Evolutionary conservation across 164 flowering plant species (phyloP), one percentile per base, ranked within the genome.

Genomic region (Brasenia schreberi): DNA sequence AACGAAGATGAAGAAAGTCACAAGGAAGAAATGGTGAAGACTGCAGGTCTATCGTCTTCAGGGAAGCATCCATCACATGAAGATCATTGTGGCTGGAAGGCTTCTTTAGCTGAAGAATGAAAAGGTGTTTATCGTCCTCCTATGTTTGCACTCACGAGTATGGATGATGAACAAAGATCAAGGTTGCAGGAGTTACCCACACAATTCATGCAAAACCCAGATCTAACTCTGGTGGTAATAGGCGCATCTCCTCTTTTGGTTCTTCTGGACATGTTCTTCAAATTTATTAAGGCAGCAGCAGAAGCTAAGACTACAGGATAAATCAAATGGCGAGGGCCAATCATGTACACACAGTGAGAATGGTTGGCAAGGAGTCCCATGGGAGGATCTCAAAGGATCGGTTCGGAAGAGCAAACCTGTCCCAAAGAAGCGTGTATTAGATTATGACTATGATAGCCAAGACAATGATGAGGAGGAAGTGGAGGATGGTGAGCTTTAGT

Each of bases 401-500:
- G 84, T 75, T 69, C 96, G 97, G 39, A 95, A 92, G 81, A 92
- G 95, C 88, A 95, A 74, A 76, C 75, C 91, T 66, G 82, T 75
- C 59, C 87, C 95, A 4, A 95, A 90, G 77, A 83, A 74, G 73
- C 95, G 89, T 62, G 82, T 75, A 11, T 68, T 81, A 52, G 92
- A 86, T 79, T 84, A 70, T 63, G 87, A 74, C n/a, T 80, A 79
- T 77, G 87, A 82, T 66, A 14, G 16, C 16, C 12, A 5, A 0
- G 91, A 88, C 18, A 88, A 79, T 0, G 84, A 88, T 49, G 87
- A 85, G 17, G 27, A 23, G 27, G 27, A 23, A n/a, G n/a, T n/a
- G n/a, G n/a, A n/a, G n/a, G 97, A 94, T 79, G 96, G 83, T 70
- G 99, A 95, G 84, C 81, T 95, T 64, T 85, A 90, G 16, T 95